Evolutionary conservation across 2,329 filamentous ascomycete genomes (phyloP), one percentile per base, ranked within the genome.

Genomic region (Aspergillus phoenicis): DNA sequence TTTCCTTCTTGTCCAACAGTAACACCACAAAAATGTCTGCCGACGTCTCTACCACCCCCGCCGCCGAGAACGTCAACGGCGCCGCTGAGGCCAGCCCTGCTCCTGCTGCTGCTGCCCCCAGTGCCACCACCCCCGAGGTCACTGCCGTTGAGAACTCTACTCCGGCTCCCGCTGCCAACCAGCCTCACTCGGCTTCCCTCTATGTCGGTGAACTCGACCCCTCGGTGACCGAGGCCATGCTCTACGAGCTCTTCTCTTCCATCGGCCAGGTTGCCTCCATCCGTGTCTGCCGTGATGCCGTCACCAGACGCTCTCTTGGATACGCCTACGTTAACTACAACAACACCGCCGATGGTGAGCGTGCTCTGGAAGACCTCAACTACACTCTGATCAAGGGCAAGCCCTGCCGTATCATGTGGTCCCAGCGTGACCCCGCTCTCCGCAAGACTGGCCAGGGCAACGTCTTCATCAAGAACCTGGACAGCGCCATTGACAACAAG

Each of bases 291-390:
- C 95, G 95, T 83, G 95, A 99, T 77, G 94, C 95, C 66, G 93
- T 99, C 77, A 98, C 95, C 76, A 93, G 95, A 79, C 94, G 95
- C 81, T 99, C 95, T 68, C 92, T 99, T 70, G 95, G 95, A 70
- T 99, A 99, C 80, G 95, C 95, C 80, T 99, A 99, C 81, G 95
- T 99, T 82, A 99, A 99, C 88, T 99, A 98, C 88, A 99, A 98
- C 86, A 94, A 92, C 80, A 96, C 93, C 65, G 80, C 88, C 65
- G 95, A 99, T 78, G 95, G 95, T 73, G 95, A 99, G 86, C 96
- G 96, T 82, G 95, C 95, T 73, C 89, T 99, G 64, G 95, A 99
- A 83, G 95, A 99, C 83, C 87, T 99, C 73, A 99, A 99, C 88
- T 99, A 99, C 86, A 99, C 95, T 66, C 85, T 97, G 73, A 98